Evolutionary conservation across 257 asterid genomes (phyloP).

Genomic region (Plectranthus barbatus): DNA sequence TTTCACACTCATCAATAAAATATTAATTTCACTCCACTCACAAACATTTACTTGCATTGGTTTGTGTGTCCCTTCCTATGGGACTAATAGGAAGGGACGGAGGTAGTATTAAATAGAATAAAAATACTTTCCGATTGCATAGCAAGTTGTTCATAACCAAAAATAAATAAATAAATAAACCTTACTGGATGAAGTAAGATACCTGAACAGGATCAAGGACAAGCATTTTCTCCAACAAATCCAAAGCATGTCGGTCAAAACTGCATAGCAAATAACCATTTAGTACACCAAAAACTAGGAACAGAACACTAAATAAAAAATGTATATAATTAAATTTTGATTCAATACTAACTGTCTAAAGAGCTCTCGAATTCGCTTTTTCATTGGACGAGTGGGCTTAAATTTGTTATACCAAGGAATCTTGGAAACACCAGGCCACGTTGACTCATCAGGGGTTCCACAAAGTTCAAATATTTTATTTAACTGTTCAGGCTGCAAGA

Average conservation of each 20-base stretch:
- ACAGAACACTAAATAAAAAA: neutral
- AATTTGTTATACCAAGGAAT: constrained; percentile 90
- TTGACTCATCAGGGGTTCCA: constrained; percentile 90
- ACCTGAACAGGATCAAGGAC: constrained; percentile 97
- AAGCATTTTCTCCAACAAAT: constrained; percentile 84
- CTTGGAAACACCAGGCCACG: constrained; percentile 98
- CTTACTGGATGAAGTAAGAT: constrained; percentile 16
- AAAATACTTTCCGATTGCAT: too few relatives aligned
- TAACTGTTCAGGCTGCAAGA: constrained; percentile 80
- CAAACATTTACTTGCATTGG: too few relatives aligned
- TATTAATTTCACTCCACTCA: too few relatives aligned
- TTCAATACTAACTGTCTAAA: constrained; percentile 70
- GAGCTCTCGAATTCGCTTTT: constrained; percentile 75
- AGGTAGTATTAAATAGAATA: too few relatives aligned
- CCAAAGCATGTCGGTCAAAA: constrained; percentile 86
- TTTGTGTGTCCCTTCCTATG: too few relatives aligned
- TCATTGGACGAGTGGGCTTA: constrained; percentile 80
- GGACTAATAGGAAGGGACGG: too few relatives aligned
- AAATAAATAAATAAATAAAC: constrained; percentile 6
- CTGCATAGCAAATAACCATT: constrained; percentile 34
- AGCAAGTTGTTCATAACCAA: too few relatives aligned
- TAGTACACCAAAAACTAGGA: constrained; percentile 12
- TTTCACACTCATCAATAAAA: too few relatives aligned
- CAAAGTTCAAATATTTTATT: constrained; percentile 91
- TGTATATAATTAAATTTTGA: neutral